Evolutionary conservation across 495 filamentous ascomycete genomes (phyloP), one percentile per base, ranked within the genome.

Genomic region (Penicilliopsis zonata): DNA sequence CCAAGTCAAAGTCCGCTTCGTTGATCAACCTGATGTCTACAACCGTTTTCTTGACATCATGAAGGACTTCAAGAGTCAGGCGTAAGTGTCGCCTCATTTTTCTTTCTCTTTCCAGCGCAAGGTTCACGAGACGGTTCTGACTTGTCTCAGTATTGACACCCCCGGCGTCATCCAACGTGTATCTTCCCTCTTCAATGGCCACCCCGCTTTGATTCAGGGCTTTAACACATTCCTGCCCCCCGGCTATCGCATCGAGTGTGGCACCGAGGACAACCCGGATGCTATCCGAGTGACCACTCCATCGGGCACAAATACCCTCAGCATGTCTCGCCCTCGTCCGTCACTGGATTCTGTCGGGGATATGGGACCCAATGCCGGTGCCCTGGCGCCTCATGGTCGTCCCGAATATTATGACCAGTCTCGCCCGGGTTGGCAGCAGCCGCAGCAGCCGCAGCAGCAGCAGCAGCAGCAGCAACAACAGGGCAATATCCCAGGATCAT

Each of bases 61-160:
- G 92, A 99, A 99, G 55, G 92, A 99, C 40, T 99, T 99, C 61
- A 99, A 99, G 61, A 94, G 86, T 46, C 87, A 94, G 61, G 83
- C 86, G 76, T 90, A 59, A 63, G 82, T 69, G 34, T n/a, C n/a
- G n/a, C n/a, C n/a, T n/a, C n/a, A n/a, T n/a, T n/a, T n/a, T n/a
- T n/a, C n/a, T n/a, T n/a, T 38, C 21, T 12, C 7, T 4, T 28
- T 30, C 31, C 22, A 4, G 13, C 18, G 26, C 19, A 13, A 14
- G 23, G 13, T 10, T 7, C 9, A 15, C 17, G 13, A n/a, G 9
- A 33, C 9, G 26, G 15, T 31, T 30, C 44, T 56, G 32, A 50
- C 40, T 33, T 13, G 12, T 13, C 19, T 20, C 51, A 90, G 83
- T 5, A 99, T 99, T 49, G 87, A 99, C 51, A 99, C 92, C 0